A percentile compares a stretch with the other conserved stretches of the same genome.
Evolutionary conservation across 23 red algal genomes (phyloP).

Genomic region (Chondrus crispus): DNA sequence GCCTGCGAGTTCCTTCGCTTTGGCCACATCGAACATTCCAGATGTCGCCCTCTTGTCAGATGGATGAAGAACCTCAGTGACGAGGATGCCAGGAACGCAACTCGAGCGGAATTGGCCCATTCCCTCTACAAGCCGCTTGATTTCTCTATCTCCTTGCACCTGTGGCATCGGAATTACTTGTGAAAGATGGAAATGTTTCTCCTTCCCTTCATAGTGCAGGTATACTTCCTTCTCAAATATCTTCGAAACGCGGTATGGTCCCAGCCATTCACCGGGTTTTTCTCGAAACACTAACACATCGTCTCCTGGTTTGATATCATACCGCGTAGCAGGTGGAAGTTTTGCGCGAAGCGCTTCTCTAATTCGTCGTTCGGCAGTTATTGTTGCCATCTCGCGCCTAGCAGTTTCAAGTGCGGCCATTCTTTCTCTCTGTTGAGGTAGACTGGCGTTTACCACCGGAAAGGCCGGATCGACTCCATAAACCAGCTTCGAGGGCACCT

Average conservation of each 20-base stretch:
- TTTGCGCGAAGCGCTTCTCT: background rate
- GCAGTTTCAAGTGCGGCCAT: background rate
- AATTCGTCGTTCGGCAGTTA: background rate
- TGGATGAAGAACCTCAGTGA: background rate
- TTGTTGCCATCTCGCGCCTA: background rate
- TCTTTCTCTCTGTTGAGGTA: background rate
- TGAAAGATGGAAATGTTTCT: background rate
- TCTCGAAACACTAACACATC: background rate
- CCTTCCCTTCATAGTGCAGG: background rate
- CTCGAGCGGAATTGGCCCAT: background rate
- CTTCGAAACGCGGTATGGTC: background rate
- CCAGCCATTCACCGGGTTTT: background rate
- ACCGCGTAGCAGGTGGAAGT: background rate
- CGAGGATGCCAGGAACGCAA: background rate
- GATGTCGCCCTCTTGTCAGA: background rate
- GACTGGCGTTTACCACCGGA: background rate
- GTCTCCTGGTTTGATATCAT: background rate
- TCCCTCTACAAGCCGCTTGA: background rate
- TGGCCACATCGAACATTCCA: background rate
- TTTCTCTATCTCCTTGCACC: background rate
- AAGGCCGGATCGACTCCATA: background rate
- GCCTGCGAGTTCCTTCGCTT: background rate
- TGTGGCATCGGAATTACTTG: background rate
- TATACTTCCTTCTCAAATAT: background rate
- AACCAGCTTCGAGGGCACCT: background rate